These are phyloP conservation scores for Leptoxyphium fumago DNA, from an alignment of 2,329 filamentous ascomycete genomes.

Conservation along the genomic window DNA sequence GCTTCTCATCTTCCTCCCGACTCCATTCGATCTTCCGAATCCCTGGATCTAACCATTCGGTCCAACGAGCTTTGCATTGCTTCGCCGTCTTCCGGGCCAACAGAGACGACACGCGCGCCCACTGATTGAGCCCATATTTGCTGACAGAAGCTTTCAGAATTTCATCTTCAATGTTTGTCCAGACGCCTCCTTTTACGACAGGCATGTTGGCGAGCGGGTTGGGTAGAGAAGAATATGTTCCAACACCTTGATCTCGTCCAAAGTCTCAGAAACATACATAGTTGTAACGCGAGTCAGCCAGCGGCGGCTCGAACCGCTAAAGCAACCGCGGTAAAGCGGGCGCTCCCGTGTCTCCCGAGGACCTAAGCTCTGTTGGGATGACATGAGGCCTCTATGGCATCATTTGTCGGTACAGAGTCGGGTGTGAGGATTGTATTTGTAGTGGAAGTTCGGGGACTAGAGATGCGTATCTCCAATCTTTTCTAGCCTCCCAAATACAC, in stretches of 20 bases:
- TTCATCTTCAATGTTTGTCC: constrained; percentile 72
- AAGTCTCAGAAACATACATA: not conserved
- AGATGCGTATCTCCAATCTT: no score
- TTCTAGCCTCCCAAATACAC: no score
- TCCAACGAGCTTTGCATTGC: constrained; percentile 98
- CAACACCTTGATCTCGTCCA: not conserved
- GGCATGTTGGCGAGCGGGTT: constrained; percentile 34
- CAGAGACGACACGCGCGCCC: constrained; percentile 94
- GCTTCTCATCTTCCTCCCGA: constrained; percentile 94
- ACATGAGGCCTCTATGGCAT: no score
- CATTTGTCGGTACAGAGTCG: no score
- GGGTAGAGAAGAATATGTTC: not conserved
- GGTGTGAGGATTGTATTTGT: no score
- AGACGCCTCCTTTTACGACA: constrained; percentile 52
- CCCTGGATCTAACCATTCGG: constrained; percentile 93
- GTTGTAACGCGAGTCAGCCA: not conserved
- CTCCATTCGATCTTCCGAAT: constrained; percentile 99
- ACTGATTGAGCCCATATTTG: constrained; percentile 92
- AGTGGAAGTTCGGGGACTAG: no score
- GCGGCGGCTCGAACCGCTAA: not conserved
- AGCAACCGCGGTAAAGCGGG: no score
- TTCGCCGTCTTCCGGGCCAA: constrained; percentile 95
- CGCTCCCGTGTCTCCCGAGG: no score
- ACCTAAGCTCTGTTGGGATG: no score
- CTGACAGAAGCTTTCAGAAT: constrained; percentile 92